Base-by-base conservation (phyloP, 2,329 filamentous ascomycete species). In the Talaromyces sp. region DNA sequence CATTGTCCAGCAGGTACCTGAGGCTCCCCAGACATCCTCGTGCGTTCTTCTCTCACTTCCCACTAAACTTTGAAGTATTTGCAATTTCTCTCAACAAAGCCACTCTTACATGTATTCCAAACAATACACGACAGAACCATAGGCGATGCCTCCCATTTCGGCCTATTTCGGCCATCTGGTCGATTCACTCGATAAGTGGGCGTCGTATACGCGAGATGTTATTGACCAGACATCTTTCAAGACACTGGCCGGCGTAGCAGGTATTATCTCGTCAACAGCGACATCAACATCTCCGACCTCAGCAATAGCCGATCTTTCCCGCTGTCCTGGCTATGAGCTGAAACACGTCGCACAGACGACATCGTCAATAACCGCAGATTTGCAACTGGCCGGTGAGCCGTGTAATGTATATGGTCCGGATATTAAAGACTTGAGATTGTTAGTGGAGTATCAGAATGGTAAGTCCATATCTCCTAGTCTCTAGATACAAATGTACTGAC, bases 351-450 rank as follows among this genome's bases (percentile, higher is more conserved):
- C 72, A 19, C 52, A 22, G 31, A 58, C 64, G 14, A 10, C 59
- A n/a, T 41, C 64, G 24, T 65, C 64, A 3, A 19, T 65, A 13
- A 90, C 86, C 0, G 92, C 91, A 1, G 84, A 89, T 68, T 81
- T 96, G 57, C 83, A 78, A 1, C 83, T 96, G 10, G 89, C 89
- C 7, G 91, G 91, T 0, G 72, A 81, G 11, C 82, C 88, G 7
- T 89, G 87, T 74, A 84, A 88, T 71, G 77, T 78, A 16, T 89
- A 87, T 68, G 86, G 87, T 48, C 78, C 78, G 1, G 87, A 89
- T 69, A 69, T 89, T 62, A 72, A 78, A 59, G 78, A 84, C 63
- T 75, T 89, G 67, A 86, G 81, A 66, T 76, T 90, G 64, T 75
- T 82, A 9, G 87, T 89, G 10, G 84, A 87, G 67, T 88, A 88